phyloP scores from a whole-genome alignment of 2,329 filamentous ascomycete genomes.

The Alternaria gaisen region DNA sequence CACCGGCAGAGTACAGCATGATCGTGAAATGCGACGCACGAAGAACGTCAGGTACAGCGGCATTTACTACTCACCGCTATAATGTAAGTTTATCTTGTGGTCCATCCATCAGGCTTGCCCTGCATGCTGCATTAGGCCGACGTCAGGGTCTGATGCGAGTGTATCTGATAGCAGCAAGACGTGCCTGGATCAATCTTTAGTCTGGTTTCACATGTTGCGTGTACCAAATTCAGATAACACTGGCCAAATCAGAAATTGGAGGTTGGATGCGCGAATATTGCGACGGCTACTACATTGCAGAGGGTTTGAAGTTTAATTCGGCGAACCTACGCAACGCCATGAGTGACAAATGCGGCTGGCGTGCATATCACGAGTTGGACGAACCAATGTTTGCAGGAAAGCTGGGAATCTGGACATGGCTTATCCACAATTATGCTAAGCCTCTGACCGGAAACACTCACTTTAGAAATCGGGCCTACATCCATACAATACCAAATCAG shows the following conservation, averaged over 20 bases:
- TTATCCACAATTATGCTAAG: not conserved
- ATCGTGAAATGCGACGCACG: constrained; percentile 6
- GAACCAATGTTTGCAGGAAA: not conserved
- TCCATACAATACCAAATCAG: not conserved
- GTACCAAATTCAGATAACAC: not conserved
- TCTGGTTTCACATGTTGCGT: constrained; percentile 1
- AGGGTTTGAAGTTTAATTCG: constrained; percentile 1
- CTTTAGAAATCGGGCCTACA: not conserved
- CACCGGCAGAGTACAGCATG: constrained; percentile 10
- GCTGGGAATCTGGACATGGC: not conserved
- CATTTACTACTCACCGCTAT: constrained; percentile 12
- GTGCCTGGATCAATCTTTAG: not conserved
- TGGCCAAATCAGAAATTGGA: not conserved
- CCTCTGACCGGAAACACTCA: not conserved
- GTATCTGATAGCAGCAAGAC: constrained; percentile 7
- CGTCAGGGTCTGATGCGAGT: constrained; percentile 5
- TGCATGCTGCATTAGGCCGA: constrained; percentile 13
- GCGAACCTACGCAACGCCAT: not conserved
- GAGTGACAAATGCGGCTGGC: not conserved
- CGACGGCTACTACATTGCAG: not conserved
- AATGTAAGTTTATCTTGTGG: constrained; percentile 13
- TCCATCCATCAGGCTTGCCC: constrained; percentile 4
- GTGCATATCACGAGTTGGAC: not conserved
- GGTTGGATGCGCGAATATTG: not conserved
- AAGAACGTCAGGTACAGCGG: not conserved